Evolutionary conservation across 805 yeast genomes (phyloP), one percentile per base, ranked within the genome.

Genomic region (Cephaloascus albidus): DNA sequence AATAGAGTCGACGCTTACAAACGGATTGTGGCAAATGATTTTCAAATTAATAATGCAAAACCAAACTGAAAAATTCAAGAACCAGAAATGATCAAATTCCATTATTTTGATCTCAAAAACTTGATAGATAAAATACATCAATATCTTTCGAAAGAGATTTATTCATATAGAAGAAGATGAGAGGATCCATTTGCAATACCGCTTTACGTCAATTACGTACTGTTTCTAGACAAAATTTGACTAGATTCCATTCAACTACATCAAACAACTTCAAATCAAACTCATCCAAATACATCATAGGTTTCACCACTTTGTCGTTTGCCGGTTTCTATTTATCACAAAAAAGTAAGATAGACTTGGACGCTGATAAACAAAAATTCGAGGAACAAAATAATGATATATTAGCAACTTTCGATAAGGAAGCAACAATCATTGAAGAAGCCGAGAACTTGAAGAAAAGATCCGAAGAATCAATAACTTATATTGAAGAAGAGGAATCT

Each of bases 81-180:
- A n/a, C n/a, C n/a, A n/a, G n/a, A n/a, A n/a, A n/a, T n/a, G n/a
- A n/a, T n/a, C n/a, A n/a, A n/a, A n/a, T n/a, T n/a, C n/a, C n/a
- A n/a, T n/a, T n/a, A n/a, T n/a, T n/a, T n/a, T n/a, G n/a, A n/a
- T n/a, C n/a, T n/a, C n/a, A n/a, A n/a, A n/a, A n/a, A n/a, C n/a
- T n/a, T n/a, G n/a, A n/a, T n/a, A n/a, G n/a, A n/a, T n/a, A n/a
- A n/a, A n/a, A n/a, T n/a, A n/a, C n/a, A n/a, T n/a, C n/a, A n/a
- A n/a, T n/a, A n/a, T n/a, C n/a, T n/a, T n/a, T n/a, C n/a, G n/a
- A n/a, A n/a, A n/a, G n/a, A n/a, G n/a, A n/a, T n/a, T n/a, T n/a
- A n/a, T n/a, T n/a, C n/a, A n/a, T n/a, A n/a, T n/a, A n/a, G 43
- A 33, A 4, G 46, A 44, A 16, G 43, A 26, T 17, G 55, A 39